Evolutionary conservation across 192 early-diverging fungal genomes (phyloP).

Genomic region (Phlyctochytrium bullatum): DNA sequence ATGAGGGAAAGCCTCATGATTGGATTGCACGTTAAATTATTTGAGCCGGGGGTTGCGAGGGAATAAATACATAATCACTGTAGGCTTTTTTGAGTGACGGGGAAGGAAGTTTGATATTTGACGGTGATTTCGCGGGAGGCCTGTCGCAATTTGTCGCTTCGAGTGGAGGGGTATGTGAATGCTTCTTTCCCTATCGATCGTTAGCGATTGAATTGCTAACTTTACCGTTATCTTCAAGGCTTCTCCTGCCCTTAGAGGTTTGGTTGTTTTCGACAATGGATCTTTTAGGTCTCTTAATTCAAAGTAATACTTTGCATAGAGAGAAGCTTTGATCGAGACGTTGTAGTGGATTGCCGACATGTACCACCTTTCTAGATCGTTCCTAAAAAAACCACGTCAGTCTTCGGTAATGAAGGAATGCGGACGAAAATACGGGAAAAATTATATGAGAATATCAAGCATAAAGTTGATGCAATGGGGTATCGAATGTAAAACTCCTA

Average conservation of each 20-base stretch:
- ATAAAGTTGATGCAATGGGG: background rate
- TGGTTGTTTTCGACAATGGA: conserved; percentile 19
- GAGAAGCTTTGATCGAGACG: conserved; percentile 64
- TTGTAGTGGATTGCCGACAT: conserved; percentile 62
- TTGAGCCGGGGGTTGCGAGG: conserved; percentile 20
- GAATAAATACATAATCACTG: conserved; percentile 25
- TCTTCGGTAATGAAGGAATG: background rate
- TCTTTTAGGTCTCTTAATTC: conserved; percentile 52
- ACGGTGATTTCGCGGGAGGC: background rate
- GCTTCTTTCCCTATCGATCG: too few relatives aligned
- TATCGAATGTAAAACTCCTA: conserved; percentile 34
- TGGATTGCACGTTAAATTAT: too few relatives aligned
- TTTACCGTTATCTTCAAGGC: conserved; percentile 18
- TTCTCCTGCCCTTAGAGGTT: too few relatives aligned
- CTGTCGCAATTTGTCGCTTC: too few relatives aligned
- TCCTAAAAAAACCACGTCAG: conserved; percentile 50
- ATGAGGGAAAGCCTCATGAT: too few relatives aligned
- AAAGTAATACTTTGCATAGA: conserved; percentile 67
- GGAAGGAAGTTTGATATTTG: too few relatives aligned
- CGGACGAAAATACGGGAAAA: conserved; percentile 1
- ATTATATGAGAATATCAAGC: background rate
- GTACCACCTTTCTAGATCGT: conserved; percentile 65
- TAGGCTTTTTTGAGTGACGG: background rate
- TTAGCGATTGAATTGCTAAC: conserved; percentile 13
- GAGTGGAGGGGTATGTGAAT: background rate